A percentile compares a stretch with the other conserved stretches of the same genome.
Conservation (phyloP, 2,329 filamentous ascomycete genomes). For the Colletotrichum sp. region DNA sequence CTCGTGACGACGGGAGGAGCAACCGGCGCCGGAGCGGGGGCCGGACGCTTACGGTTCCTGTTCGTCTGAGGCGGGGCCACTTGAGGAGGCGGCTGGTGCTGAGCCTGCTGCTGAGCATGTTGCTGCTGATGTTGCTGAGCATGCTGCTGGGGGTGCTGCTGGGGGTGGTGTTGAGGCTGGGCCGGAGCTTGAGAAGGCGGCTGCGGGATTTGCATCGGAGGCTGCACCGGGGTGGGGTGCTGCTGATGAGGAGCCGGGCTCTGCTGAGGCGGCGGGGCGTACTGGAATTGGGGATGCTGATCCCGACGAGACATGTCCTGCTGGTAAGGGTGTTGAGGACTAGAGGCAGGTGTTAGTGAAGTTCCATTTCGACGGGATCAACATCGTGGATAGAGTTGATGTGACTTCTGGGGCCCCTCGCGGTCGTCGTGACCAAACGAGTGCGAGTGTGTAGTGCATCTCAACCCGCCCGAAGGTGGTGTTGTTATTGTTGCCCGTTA, state of each 20-base stretch:
- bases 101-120: background rate
- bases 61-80: constrained; percentile 36
- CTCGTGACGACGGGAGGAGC: constrained; percentile 35
- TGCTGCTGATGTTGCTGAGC: background rate
- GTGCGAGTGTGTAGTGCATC: background rate
- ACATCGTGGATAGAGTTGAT: background rate
- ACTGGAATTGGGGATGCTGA: constrained; percentile 49
- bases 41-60: constrained; percentile 28
- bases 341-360: constrained; percentile 29
- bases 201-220: constrained; percentile 49
- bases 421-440: background rate
- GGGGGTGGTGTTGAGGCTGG: constrained; percentile 32
- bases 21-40: constrained; percentile 41
- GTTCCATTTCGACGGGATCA: constrained; percentile 7
- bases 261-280: constrained; percentile 41
- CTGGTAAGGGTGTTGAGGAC: constrained; percentile 53
- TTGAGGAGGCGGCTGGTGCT: constrained; percentile 31
- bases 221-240: constrained; percentile 43
- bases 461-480: background rate
- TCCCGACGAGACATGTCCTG: constrained; percentile 54
- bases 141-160: constrained; percentile 28
- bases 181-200: constrained; percentile 39
- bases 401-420: background rate
- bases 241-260: constrained; percentile 42
- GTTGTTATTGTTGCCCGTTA: constrained; percentile 17